phyloP scores from a whole-genome alignment of 257 asterid genomes.

The Lycium barbarum region DNA sequence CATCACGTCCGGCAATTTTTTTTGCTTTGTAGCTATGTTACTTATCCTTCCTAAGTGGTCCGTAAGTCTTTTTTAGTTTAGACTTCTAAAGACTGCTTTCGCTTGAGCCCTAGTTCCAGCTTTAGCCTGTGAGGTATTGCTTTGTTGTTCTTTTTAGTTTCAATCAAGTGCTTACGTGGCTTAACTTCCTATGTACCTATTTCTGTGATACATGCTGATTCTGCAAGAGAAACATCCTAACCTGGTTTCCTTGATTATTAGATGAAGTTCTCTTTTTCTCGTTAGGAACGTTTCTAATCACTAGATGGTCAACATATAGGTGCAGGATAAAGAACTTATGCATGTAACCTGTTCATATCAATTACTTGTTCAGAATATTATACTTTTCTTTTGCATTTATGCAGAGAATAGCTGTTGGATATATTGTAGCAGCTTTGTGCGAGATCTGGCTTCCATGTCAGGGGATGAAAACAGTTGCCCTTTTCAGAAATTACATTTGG shows the following conservation, averaged over 20 bases:
- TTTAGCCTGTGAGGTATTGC: not conserved
- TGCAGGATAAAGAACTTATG: conserved; percentile 8
- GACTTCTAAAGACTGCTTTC: not conserved
- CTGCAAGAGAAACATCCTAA: conserved; percentile 11
- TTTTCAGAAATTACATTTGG: conserved; percentile 44
- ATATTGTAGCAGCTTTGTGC: conserved; percentile 73
- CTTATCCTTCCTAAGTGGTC: not conserved
- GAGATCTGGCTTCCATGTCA: conserved; percentile 84
- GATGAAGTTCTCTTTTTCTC: not conserved
- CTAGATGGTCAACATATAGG: not conserved
- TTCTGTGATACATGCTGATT: not conserved
- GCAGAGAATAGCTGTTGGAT: conserved; percentile 91
- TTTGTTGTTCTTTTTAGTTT: conserved; percentile 7
- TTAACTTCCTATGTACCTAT: not conserved
- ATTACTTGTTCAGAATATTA: not conserved
- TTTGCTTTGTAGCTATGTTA: not conserved
- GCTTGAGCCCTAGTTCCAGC: not conserved
- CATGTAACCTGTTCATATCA: not conserved
- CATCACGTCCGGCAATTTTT: not conserved
- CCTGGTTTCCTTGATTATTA: not conserved
- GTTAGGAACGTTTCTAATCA: not conserved
- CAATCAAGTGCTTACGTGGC: not conserved
- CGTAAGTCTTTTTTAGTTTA: not conserved
- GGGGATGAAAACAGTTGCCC: conserved; percentile 49
- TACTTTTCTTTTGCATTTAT: conserved; percentile 22